Conservation (phyloP, 176 grass and related monocot species). For the Juncus effusus region DNA sequence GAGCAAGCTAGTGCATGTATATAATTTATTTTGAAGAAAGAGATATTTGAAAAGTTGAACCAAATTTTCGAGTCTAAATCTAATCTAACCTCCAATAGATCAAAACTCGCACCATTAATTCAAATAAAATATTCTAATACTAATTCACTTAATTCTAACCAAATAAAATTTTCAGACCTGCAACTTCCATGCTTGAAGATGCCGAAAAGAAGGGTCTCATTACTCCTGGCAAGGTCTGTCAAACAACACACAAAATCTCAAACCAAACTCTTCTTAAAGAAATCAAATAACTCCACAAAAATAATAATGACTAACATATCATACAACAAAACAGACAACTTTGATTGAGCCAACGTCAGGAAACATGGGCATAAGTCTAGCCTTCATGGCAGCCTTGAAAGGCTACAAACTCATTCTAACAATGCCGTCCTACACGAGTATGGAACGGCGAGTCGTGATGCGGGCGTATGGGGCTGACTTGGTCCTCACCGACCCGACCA, state of each 20-base stretch:
- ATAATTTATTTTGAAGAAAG: too few species aligned
- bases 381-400: conserved; percentile 71
- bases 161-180: conserved; percentile 43
- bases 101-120: too few species aligned
- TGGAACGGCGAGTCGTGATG: conserved; percentile 86
- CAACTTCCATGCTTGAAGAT: conserved; percentile 84
- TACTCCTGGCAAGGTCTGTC: conserved; percentile 74
- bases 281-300: not conserved
- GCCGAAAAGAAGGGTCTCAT: conserved; percentile 84
- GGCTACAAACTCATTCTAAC: conserved; percentile 85
- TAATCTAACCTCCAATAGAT: too few species aligned
- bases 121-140: too few species aligned
- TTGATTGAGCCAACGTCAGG: conserved; percentile 88
- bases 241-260: not conserved
- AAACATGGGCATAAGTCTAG: conserved; percentile 79
- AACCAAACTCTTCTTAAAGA: not conserved
- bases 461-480: conserved; percentile 62
- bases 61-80: too few species aligned
- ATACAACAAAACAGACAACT: conserved; percentile 42
- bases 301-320: conserved; percentile 1
- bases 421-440: conserved; percentile 93
- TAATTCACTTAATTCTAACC: too few species aligned
- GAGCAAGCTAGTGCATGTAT: too few species aligned
- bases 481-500: conserved; percentile 69
- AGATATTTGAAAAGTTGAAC: too few species aligned